A percentile compares a stretch with the other conserved stretches of the same genome.
phyloP scores from a whole-genome alignment of 2,329 filamentous ascomycete genomes.

The Xylariaceae sp. region DNA sequence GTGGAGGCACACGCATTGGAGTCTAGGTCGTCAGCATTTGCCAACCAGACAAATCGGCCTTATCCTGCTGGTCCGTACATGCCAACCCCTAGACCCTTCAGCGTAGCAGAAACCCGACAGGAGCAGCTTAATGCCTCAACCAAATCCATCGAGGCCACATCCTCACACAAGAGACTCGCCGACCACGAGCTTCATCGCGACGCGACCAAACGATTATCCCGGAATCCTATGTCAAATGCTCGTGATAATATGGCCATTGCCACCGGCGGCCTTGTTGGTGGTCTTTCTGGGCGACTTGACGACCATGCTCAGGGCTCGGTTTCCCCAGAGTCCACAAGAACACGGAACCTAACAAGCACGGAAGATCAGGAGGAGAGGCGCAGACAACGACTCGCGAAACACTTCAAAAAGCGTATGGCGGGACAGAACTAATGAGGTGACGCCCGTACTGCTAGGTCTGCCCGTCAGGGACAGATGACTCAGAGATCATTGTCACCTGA shows the following conservation, averaged over 20 bases:
- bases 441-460: conserved; percentile 20
- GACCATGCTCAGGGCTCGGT: not conserved
- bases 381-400: conserved; percentile 11
- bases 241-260: conserved; percentile 3
- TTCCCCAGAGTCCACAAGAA: not conserved
- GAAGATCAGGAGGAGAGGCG: conserved; percentile 13
- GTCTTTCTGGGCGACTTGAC: conserved; percentile 2
- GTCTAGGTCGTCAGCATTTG: not conserved
- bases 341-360: not conserved
- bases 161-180: conserved; percentile 13
- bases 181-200: conserved; percentile 5
- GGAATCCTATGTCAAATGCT: not conserved
- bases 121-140: not conserved
- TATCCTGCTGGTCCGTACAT: not conserved
- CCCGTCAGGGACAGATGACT: not conserved
- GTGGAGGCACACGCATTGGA: not conserved
- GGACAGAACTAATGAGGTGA: conserved; percentile 4
- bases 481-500: not conserved
- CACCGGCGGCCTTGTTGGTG: conserved; percentile 5
- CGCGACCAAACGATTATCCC: conserved; percentile 7
- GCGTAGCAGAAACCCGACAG: conserved; percentile 4
- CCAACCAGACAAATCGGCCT: conserved; percentile 1
- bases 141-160: conserved; percentile 15
- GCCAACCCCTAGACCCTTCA: conserved; percentile 1
- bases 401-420: conserved; percentile 13